These are phyloP conservation scores for Tarenaya hassleriana DNA, from an alignment of 345 rosid species.

Conservation along the genomic window DNA sequence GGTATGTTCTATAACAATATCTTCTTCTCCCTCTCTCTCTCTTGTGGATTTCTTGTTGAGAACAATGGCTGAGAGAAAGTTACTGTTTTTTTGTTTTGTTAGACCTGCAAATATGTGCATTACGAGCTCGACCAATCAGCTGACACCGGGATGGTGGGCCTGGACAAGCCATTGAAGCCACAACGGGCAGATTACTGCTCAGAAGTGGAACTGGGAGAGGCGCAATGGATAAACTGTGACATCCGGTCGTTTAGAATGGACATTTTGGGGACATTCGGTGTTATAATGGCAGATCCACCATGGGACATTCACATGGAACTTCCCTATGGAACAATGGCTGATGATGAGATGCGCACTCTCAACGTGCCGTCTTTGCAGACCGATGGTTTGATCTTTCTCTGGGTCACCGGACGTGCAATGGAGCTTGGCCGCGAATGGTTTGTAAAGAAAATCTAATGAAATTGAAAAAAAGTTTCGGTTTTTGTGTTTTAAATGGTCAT, in stretches of 20 bases:
- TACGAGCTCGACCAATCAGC: slow-evolving; percentile 91
- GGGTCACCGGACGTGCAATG: slow-evolving; percentile 99
- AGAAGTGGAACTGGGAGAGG: slow-evolving; percentile 92
- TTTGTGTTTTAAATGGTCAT: not conserved
- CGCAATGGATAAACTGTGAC: slow-evolving; percentile 96
- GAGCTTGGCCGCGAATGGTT: slow-evolving; percentile 99
- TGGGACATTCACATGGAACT: slow-evolving; percentile 99
- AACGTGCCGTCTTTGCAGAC: slow-evolving; percentile 99
- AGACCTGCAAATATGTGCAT: slow-evolving; percentile 99
- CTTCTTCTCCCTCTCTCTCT: slow-evolving; percentile 10
- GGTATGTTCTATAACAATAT: slow-evolving; percentile 33
- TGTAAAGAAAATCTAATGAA: not conserved
- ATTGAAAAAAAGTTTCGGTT: not conserved
- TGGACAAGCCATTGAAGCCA: slow-evolving; percentile 66
- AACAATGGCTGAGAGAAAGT: not conserved
- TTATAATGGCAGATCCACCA: slow-evolving; percentile 99
- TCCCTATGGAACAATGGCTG: slow-evolving; percentile 99
- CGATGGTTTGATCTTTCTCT: slow-evolving; percentile 92
- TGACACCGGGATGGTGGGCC: slow-evolving; percentile 60
- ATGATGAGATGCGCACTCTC: slow-evolving; percentile 96
- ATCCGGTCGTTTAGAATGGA: slow-evolving; percentile 90
- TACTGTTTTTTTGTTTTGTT: slow-evolving; percentile 20
- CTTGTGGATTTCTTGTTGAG: not conserved
- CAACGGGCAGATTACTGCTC: slow-evolving; percentile 96
- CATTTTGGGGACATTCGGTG: slow-evolving; percentile 92